phyloP scores from a whole-genome alignment of 306 rosid genomes.

The Mimosa pudica region DNA sequence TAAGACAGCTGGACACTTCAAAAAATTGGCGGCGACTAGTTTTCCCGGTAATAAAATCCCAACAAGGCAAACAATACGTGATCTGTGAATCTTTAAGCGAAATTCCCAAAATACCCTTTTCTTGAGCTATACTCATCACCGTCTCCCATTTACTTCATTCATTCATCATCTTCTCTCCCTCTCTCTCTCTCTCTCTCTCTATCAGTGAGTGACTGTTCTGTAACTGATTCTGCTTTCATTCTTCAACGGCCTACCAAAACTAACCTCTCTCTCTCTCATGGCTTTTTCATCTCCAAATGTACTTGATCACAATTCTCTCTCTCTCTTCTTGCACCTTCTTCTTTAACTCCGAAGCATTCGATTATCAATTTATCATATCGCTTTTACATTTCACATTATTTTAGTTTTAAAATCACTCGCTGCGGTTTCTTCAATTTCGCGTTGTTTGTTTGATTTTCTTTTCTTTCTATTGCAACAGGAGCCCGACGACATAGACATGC shows the following conservation, averaged over 20 bases:
- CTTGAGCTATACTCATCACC: background rate
- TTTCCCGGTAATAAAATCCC: no score
- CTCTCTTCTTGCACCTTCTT: background rate
- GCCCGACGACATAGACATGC: slow-evolving; percentile 48
- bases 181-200: background rate
- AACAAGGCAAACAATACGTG: no score
- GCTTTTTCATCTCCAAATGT: slow-evolving; percentile 58
- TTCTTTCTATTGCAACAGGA: slow-evolving; percentile 37
- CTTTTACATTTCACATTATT: slow-evolving; percentile 12
- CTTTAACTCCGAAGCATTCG: slow-evolving; percentile 34
- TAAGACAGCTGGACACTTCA: no score
- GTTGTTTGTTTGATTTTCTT: slow-evolving; percentile 16
- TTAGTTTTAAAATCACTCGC: slow-evolving; percentile 40
- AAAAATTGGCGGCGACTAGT: no score
- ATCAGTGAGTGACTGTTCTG: background rate
- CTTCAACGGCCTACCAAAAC: slow-evolving; percentile 21
- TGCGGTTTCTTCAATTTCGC: slow-evolving; percentile 35
- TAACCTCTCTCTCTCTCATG: slow-evolving; percentile 39
- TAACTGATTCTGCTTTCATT: slow-evolving; percentile 17
- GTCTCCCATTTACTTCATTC: background rate
- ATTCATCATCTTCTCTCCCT: slow-evolving; percentile 2
- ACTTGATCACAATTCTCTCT: slow-evolving; percentile 28
- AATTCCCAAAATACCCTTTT: background rate
- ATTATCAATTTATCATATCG: background rate
- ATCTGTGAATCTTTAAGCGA: background rate